phyloP scores from a whole-genome alignment of 306 rosid species.

The Benincasa hispida region DNA sequence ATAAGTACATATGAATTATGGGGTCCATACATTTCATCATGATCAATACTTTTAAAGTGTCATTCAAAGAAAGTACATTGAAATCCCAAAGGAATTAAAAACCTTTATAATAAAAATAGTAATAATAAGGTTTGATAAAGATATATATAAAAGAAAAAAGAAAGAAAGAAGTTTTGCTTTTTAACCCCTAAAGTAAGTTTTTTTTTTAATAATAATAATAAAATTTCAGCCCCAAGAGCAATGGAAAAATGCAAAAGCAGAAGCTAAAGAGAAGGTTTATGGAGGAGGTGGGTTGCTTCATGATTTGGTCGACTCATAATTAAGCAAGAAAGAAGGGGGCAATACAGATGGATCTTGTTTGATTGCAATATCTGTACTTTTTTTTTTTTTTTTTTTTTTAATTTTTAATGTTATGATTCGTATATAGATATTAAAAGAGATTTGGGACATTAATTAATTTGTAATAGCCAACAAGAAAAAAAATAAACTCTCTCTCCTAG shows the following conservation, averaged over 20 bases:
- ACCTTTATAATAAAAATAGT: not conserved
- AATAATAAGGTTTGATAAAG: too few relatives aligned
- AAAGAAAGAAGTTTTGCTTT: not conserved
- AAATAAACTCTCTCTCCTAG: constrained; percentile 7
- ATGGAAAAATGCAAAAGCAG: constrained; percentile 98
- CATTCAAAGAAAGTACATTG: not conserved
- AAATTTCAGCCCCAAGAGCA: constrained; percentile 76
- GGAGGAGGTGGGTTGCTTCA: not conserved
- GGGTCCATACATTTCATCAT: not conserved
- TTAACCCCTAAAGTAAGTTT: not conserved
- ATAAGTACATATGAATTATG: not conserved
- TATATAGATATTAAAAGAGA: constrained; percentile 10
- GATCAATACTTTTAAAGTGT: not conserved
- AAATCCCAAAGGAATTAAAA: not conserved
- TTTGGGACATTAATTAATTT: constrained; percentile 12
- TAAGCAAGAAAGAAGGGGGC: not conserved
- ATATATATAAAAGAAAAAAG: not conserved
- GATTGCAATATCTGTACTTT: constrained; percentile 4
- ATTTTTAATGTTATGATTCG: constrained; percentile 2
- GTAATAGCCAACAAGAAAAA: constrained; percentile 7
- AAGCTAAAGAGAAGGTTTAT: constrained; percentile 36
- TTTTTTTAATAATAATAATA: too few relatives aligned
- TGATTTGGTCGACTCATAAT: constrained; percentile 6
- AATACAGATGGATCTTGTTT: constrained; percentile 1
- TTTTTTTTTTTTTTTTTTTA: not conserved